Evolutionary conservation across 2,329 filamentous ascomycete genomes (phyloP).

Genomic region (Exserohilum turcica): DNA sequence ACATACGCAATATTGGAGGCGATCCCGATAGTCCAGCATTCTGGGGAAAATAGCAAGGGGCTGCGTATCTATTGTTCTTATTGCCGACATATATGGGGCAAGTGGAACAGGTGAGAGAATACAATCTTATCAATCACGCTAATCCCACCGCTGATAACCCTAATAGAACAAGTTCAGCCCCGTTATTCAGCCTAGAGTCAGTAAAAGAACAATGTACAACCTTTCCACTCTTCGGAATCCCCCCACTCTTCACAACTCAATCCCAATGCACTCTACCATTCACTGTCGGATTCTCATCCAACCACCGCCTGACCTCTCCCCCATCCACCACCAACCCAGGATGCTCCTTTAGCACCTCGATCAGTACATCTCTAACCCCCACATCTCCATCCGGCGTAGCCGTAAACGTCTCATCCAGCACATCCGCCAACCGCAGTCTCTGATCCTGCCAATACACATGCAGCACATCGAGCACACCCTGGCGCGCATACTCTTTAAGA

Average conservation of each 20-base stretch:
- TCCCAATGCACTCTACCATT: slow-evolving; percentile 6
- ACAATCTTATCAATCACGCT: too few species aligned
- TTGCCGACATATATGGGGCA: too few species aligned
- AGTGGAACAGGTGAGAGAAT: too few species aligned
- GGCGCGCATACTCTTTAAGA: slow-evolving; percentile 3
- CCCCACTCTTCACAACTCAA: background rate
- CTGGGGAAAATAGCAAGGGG: too few species aligned
- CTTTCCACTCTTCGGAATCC: too few species aligned
- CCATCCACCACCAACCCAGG: slow-evolving; percentile 9
- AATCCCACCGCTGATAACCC: too few species aligned
- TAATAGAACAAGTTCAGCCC: too few species aligned
- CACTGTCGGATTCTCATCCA: slow-evolving; percentile 9
- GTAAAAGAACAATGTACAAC: too few species aligned
- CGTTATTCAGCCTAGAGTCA: too few species aligned
- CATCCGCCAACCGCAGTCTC: slow-evolving; percentile 3
- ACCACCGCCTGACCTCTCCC: slow-evolving; percentile 11
- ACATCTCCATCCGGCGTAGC: slow-evolving; percentile 9
- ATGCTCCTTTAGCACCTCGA: background rate
- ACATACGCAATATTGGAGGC: slow-evolving; percentile 24
- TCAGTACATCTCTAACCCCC: background rate
- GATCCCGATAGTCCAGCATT: too few species aligned
- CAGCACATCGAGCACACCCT: slow-evolving; percentile 6
- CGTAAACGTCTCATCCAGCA: slow-evolving; percentile 9
- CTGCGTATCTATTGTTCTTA: slow-evolving; percentile 21
- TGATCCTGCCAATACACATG: slow-evolving; percentile 16